A percentile compares a stretch with the other conserved stretches of the same genome.
Conservation (phyloP, 371 early-diverging fungal genomes). For the Lichtheimia corymbifera region DNA sequence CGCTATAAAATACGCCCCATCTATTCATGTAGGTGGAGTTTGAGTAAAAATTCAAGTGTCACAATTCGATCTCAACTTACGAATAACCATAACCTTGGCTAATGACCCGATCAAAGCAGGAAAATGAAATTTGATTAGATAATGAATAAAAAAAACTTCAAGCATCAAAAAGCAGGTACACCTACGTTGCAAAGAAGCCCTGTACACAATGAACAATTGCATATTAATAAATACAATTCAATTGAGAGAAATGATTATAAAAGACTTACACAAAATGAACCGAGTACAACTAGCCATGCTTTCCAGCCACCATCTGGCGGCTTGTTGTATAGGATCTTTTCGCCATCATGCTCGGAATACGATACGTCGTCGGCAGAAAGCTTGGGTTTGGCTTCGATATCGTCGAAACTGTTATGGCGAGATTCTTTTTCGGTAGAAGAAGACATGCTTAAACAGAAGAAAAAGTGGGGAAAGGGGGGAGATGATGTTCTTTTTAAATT, state of each 20-base stretch:
- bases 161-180: background rate
- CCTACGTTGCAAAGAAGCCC: slow-evolving; percentile 41
- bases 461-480: too few relatives aligned
- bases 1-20: slow-evolving; percentile 38
- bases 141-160: background rate
- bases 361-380: background rate
- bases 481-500: too few relatives aligned
- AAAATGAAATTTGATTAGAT: background rate
- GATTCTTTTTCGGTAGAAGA: too few relatives aligned
- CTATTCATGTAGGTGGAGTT: slow-evolving; percentile 22
- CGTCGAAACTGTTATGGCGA: background rate
- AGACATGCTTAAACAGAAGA: too few relatives aligned
- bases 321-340: slow-evolving; percentile 2
- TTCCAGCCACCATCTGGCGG: slow-evolving; percentile 34
- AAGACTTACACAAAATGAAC: slow-evolving; percentile 45
- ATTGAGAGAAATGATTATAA: background rate
- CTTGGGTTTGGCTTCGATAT: background rate
- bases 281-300: slow-evolving; percentile 46
- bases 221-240: background rate
- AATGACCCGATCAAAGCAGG: background rate
- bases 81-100: slow-evolving; percentile 34
- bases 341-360: background rate
- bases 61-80: slow-evolving; percentile 6
- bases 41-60: background rate
- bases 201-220: slow-evolving; percentile 1